phyloP scores from a whole-genome alignment of 2,329 filamentous ascomycete genomes.

The Lithohypha guttulata region DNA sequence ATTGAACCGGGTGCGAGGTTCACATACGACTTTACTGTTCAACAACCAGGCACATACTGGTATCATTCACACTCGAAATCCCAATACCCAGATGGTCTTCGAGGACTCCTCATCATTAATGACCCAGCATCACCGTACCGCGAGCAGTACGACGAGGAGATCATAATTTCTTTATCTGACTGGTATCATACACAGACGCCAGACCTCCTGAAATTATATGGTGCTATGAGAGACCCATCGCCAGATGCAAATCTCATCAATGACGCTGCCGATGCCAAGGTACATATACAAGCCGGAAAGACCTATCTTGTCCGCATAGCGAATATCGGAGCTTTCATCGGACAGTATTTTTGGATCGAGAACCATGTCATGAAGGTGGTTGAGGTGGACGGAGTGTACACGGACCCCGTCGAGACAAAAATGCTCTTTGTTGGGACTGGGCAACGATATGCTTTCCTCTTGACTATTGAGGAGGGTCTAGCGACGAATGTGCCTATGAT shows the following conservation, averaged over 20 bases:
- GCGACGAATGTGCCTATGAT: too few species aligned
- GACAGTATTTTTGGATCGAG: conserved; percentile 40
- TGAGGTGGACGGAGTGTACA: conserved; percentile 29
- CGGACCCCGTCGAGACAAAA: conserved; percentile 39
- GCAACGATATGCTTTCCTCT: conserved; percentile 41
- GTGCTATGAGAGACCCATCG: conserved; percentile 55
- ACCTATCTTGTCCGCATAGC: conserved; percentile 66
- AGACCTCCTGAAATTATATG: conserved; percentile 41
- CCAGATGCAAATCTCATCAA: conserved; percentile 57
- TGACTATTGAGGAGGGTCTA: too few species aligned
- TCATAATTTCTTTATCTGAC: conserved; percentile 58
- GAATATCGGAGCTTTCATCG: conserved; percentile 62
- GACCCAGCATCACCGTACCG: conserved; percentile 44
- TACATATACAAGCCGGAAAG: conserved; percentile 52
- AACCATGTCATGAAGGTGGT: conserved; percentile 30
- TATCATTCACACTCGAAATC: conserved; percentile 57
- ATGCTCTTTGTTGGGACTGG: conserved; percentile 55
- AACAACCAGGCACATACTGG: conserved; percentile 48
- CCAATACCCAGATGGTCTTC: conserved; percentile 57
- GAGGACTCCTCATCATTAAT: conserved; percentile 55
- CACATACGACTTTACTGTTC: conserved; percentile 55
- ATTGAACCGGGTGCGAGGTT: conserved; percentile 54
- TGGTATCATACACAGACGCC: conserved; percentile 57
- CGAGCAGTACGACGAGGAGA: conserved; percentile 48
- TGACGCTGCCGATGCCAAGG: conserved; percentile 50